phyloP scores from a whole-genome alignment of 1,139 yeast genomes.

The Geotrichum siamense region DNA sequence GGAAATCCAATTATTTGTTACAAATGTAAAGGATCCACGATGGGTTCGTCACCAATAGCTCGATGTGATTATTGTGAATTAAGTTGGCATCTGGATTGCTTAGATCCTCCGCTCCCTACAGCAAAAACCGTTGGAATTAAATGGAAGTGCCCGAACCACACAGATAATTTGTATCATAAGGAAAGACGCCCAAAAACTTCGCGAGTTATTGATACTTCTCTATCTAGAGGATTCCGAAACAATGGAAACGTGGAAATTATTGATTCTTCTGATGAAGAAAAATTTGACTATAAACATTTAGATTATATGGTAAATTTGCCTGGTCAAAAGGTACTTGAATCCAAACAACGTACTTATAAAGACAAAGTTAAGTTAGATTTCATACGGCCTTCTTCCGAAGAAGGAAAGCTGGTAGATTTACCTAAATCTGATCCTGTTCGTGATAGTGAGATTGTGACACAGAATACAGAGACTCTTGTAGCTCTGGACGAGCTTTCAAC shows the following conservation, averaged over 20 bases:
- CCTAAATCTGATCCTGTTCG: slow-evolving; percentile 2
- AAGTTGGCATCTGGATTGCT: slow-evolving; percentile 91
- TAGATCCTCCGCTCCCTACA: slow-evolving; percentile 65
- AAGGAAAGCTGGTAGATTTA: slow-evolving; percentile 20
- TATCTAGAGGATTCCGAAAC: slow-evolving; percentile 55
- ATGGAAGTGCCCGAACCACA: slow-evolving; percentile 94
- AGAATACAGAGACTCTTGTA: slow-evolving; percentile 27
- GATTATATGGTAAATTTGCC: too few species aligned
- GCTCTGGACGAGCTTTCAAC: slow-evolving; percentile 34
- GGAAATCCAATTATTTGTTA: slow-evolving; percentile 66
- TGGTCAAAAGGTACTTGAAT: not conserved
- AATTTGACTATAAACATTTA: not conserved
- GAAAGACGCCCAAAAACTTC: slow-evolving; percentile 50
- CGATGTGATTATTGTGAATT: slow-evolving; percentile 81
- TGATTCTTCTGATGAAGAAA: slow-evolving; percentile 35
- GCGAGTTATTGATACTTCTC: slow-evolving; percentile 46
- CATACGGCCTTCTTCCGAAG: slow-evolving; percentile 36
- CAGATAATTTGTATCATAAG: slow-evolving; percentile 36
- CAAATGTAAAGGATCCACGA: slow-evolving; percentile 67
- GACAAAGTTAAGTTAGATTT: slow-evolving; percentile 70
- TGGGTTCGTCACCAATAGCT: slow-evolving; percentile 47
- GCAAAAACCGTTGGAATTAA: slow-evolving; percentile 73
- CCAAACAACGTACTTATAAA: slow-evolving; percentile 35
- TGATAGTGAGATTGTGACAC: slow-evolving; percentile 19
- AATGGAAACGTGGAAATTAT: slow-evolving; percentile 60